phyloP scores from a whole-genome alignment of 805 yeast genomes.

The Candida glaebosa region DNA sequence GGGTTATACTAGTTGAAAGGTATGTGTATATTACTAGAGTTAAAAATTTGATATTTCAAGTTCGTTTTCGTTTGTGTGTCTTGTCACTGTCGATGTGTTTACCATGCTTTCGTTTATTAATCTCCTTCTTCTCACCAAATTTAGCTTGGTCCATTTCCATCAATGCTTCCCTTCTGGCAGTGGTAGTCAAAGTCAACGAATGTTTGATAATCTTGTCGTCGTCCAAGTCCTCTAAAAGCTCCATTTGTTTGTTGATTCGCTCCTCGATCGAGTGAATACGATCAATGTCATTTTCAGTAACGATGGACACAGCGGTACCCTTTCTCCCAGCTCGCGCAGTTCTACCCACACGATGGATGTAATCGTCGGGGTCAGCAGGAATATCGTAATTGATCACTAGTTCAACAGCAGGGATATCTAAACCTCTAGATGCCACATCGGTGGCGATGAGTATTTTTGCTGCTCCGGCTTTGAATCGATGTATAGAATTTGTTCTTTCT shows the following conservation, averaged over 20 bases:
- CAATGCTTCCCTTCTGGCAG: conserved; percentile 84
- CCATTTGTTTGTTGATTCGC: conserved; percentile 77
- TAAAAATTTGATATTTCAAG: no score
- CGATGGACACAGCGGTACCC: conserved; percentile 80
- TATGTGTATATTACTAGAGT: no score
- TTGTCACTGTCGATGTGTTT: conserved; percentile 9
- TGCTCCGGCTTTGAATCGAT: conserved; percentile 90
- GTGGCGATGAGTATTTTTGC: conserved; percentile 93
- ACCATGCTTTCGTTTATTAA: conserved; percentile 42
- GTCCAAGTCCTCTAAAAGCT: conserved; percentile 61
- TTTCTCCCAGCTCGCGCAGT: conserved; percentile 96
- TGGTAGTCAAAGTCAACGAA: conserved; percentile 65
- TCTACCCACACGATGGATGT: conserved; percentile 96
- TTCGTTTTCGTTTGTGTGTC: conserved; percentile 2
- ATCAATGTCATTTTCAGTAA: conserved; percentile 80
- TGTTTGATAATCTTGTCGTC: conserved; percentile 77
- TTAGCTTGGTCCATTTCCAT: conserved; percentile 92
- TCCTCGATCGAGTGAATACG: conserved; percentile 85
- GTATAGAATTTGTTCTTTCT: conserved; percentile 88
- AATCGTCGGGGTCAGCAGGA: conserved; percentile 95
- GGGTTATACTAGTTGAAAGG: conserved; percentile 12
- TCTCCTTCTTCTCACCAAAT: conserved; percentile 71
- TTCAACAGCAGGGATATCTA: conserved; percentile 92
- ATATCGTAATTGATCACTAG: conserved; percentile 88
- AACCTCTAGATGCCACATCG: conserved; percentile 96